Conservation (phyloP, 2,329 filamentous ascomycete genomes). For the Calonectria naviculata region DNA sequence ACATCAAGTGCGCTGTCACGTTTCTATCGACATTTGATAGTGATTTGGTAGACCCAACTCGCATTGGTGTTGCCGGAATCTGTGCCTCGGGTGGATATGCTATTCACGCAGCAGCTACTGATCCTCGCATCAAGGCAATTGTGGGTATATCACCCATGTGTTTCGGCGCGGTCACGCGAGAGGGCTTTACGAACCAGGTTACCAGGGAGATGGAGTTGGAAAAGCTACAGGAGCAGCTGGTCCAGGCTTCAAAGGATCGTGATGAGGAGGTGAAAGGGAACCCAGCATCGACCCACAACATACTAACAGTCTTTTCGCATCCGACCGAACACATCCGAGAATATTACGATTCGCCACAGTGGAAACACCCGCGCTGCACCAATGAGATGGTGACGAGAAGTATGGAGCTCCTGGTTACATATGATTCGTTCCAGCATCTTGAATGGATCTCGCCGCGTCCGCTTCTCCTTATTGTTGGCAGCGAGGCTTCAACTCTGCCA, state of each 20-base stretch:
- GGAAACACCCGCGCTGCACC: neutral
- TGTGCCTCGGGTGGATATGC: constrained; percentile 51
- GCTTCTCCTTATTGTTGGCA: neutral
- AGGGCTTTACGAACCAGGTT: neutral
- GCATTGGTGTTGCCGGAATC: constrained; percentile 45
- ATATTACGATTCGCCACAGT: neutral
- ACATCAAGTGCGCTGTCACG: constrained; percentile 47
- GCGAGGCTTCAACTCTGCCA: neutral
- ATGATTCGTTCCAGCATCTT: neutral
- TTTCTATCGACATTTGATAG: constrained; percentile 40
- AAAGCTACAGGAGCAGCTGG: neutral
- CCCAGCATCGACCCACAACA: neutral
- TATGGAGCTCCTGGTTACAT: neutral
- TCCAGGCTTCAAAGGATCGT: neutral
- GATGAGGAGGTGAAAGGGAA: neutral
- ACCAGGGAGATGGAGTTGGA: neutral
- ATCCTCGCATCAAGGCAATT: constrained; percentile 48
- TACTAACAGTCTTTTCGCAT: no score
- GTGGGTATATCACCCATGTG: constrained; percentile 43
- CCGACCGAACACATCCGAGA: neutral
- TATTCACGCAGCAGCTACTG: constrained; percentile 45
- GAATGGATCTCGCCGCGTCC: neutral
- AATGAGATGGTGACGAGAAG: neutral
- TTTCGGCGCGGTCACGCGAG: constrained; percentile 33
- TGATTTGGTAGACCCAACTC: constrained; percentile 35